A percentile compares a stretch with the other conserved stretches of the same genome.
Conservation (phyloP, 148 eudicot genomes). For the Chenopodium berlandieri region DNA sequence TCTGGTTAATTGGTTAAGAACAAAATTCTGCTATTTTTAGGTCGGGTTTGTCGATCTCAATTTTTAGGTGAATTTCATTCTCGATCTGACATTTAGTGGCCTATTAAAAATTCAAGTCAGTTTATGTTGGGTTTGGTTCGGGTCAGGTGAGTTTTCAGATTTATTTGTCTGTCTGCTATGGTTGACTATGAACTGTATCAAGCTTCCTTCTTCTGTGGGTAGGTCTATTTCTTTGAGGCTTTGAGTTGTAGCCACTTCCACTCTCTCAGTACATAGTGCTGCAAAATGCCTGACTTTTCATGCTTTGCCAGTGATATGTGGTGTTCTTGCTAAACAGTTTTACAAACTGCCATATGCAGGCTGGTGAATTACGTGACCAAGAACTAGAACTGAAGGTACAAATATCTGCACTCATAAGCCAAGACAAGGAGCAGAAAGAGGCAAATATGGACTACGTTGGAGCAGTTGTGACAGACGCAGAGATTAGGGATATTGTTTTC, state of each 20-base stretch:
- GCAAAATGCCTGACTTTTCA: not conserved
- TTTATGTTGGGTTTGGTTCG: too few species aligned
- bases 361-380: conserved; percentile 63
- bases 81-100: too few species aligned
- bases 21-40: too few species aligned
- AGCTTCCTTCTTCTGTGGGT: not conserved
- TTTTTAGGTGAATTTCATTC: too few species aligned
- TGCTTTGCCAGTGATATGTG: not conserved
- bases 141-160: too few species aligned
- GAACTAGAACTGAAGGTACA: conserved; percentile 72
- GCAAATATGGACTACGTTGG: conserved; percentile 56
- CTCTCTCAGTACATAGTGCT: not conserved
- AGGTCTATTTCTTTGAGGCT: too few species aligned
- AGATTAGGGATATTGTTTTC: conserved; percentile 76
- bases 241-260: too few species aligned
- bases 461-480: conserved; percentile 69
- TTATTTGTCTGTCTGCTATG: not conserved
- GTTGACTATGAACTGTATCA: not conserved
- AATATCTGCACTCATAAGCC: conserved; percentile 53
- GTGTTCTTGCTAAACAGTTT: not conserved
- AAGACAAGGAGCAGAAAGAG: conserved; percentile 62
- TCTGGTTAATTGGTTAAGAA: too few species aligned
- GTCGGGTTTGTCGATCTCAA: too few species aligned
- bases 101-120: too few species aligned
- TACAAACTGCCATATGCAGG: conserved; percentile 35